Evolutionary conservation across 169 alveolate species (phyloP).

Genomic region (Babesia gibsoni): DNA sequence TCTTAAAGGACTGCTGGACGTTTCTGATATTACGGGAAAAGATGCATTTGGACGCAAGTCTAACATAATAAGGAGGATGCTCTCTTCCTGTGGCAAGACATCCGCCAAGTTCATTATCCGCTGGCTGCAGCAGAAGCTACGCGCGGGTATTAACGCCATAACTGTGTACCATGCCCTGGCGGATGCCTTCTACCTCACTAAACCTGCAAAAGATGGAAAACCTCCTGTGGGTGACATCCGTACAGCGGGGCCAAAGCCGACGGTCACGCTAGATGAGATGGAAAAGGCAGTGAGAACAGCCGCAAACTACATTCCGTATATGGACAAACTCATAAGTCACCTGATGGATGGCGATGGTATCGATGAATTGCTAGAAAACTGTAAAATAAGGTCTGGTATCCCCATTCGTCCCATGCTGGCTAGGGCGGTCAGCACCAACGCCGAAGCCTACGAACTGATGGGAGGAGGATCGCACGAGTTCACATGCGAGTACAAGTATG

Average conservation of each 20-base stretch:
- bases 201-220: conserved; percentile 40
- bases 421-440: conserved; percentile 92
- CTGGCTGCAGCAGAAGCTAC: conserved; percentile 90
- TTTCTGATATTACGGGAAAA: conserved; percentile 72
- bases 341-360: conserved; percentile 79
- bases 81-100: conserved; percentile 87
- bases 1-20: conserved; percentile 62
- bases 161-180: conserved; percentile 86
- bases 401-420: conserved; percentile 99
- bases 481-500: conserved; percentile 98
- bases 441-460: conserved; percentile 63
- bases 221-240: conserved; percentile 64
- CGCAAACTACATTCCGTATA: conserved; percentile 89
- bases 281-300: conserved; percentile 87
- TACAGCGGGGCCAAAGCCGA: conserved; percentile 12
- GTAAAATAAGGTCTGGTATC: conserved; percentile 93
- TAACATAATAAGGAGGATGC: conserved; percentile 80
- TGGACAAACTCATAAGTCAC: conserved; percentile 86
- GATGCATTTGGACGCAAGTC: conserved; percentile 70
- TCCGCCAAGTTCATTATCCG: conserved; percentile 94
- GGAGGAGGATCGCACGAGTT: conserved; percentile 85
- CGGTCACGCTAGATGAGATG: conserved; percentile 72
- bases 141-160: conserved; percentile 94
- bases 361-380: conserved; percentile 76
- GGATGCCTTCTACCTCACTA: conserved; percentile 59